Evolutionary conservation across 2,329 filamentous ascomycete species (phyloP), one percentile per base, ranked within the genome.

Genomic region (Periconia digitata): DNA sequence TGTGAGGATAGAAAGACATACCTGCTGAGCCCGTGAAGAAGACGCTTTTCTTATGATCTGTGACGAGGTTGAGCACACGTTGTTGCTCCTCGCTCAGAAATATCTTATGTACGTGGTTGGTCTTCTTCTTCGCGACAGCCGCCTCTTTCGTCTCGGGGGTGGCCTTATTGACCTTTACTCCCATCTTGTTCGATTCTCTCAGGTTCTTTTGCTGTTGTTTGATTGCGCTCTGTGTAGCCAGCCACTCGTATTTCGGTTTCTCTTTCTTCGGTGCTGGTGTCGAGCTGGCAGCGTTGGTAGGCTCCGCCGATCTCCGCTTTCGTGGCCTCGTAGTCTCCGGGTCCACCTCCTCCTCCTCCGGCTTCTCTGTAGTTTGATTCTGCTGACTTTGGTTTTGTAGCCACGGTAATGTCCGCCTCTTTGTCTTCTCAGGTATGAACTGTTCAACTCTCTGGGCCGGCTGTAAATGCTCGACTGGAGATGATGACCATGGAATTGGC

Each of bases 21-120:
- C 87, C 91, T 49, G 94, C 94, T 50, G 94, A 95, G 60, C 94
- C 94, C 1, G 94, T 99, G 71, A 99, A 99, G 76, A 99, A 99
- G 2, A 96, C 92, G 60, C 92, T 97, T 69, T 91, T 87, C 50
- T 82, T 82, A 54, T 89, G 76, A 18, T 94, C 82, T 7, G 90
- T 81, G 8, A 99, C 92, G 17, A 96, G 77, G 39, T 90, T 85
- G 48, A 95, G 77, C 10, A 99, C 90, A 49, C 89, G 84, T 50
- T 84, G 81, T 72, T 99, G 94, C 67, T 99, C 94, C 12, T 87
- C 82, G 66, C 90, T 96, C 29, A 99, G 77, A 47, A 86, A 85
- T 8, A 95, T 80, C 73, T 21, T 82, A 73, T 47, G 82, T 70
- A 64, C 72, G 66, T 47, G 72, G 53, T 76, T 72, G 56, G 71